These are phyloP conservation scores for Fusarium cyanostomum DNA, from an alignment of 2,329 filamentous ascomycete genomes.

Conservation along the genomic window DNA sequence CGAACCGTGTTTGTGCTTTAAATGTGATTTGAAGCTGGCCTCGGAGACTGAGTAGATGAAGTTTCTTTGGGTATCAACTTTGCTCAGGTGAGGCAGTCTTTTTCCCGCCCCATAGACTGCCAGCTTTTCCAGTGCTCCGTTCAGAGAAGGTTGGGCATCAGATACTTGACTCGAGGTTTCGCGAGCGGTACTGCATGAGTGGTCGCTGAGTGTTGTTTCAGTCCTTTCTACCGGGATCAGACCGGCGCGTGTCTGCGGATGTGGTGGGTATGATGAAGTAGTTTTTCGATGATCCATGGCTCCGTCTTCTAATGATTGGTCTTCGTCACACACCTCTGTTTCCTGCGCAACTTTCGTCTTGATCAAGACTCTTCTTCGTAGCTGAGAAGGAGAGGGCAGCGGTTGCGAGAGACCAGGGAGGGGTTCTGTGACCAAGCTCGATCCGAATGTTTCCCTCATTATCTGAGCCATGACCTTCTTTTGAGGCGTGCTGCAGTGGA, in stretches of 20 bases:
- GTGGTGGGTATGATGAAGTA: not conserved
- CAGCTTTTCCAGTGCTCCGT: not conserved
- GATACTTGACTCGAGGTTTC: not conserved
- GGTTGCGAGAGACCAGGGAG: accelerated
- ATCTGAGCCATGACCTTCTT: conserved; percentile 8
- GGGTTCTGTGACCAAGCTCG: not conserved
- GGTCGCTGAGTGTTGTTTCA: too few species aligned
- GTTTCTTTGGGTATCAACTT: not conserved
- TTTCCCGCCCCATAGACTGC: conserved; percentile 23
- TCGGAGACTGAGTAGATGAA: conserved; percentile 25
- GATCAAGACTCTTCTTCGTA: conserved; percentile 10
- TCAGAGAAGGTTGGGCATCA: not conserved
- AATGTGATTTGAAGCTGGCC: conserved; percentile 1
- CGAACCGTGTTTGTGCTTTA: not conserved
- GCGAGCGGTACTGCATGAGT: not conserved
- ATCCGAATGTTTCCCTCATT: conserved; percentile 13
- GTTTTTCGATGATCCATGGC: not conserved
- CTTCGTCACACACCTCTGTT: not conserved
- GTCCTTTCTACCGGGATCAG: not conserved
- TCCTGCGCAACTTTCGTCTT: conserved; percentile 8
- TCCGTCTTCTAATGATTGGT: not conserved
- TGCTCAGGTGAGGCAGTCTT: not conserved
- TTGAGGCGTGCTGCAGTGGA: conserved; percentile 5
- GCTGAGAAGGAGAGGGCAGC: conserved; percentile 4
- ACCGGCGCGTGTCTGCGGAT: not conserved